phyloP scores from a whole-genome alignment of 164 flowering plant species.

The Cinnamomum chago region DNA sequence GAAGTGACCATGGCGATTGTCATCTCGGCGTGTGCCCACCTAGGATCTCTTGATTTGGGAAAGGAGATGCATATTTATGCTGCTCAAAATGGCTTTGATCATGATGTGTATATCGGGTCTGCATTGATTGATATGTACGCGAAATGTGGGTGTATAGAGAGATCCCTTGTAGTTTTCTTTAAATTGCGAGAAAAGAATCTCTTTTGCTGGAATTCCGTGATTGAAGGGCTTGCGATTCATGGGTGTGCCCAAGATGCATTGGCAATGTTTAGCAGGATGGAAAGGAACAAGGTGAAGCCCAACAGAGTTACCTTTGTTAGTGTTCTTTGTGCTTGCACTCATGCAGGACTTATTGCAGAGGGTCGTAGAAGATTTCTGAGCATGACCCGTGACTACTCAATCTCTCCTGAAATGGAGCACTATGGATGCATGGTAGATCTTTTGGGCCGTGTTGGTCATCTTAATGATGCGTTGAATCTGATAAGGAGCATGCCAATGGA shows the following conservation, averaged over 20 bases:
- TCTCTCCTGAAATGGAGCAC: conserved; percentile 55
- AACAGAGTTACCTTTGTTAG: conserved; percentile 66
- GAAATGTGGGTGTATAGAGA: conserved; percentile 70
- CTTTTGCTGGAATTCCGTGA: conserved; percentile 69
- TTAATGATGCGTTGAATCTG: conserved; percentile 58
- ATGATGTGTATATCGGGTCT: conserved; percentile 72
- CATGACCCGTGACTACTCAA: conserved; percentile 45
- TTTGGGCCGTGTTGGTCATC: conserved; percentile 55
- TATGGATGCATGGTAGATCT: conserved; percentile 89
- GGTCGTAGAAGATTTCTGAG: conserved; percentile 44
- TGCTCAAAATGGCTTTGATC: conserved; percentile 30
- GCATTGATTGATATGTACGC: conserved; percentile 89
- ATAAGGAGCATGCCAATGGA: conserved; percentile 47
- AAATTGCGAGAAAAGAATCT: conserved; percentile 59
- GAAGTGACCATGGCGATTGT: conserved; percentile 62
- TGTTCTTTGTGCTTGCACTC: conserved; percentile 66
- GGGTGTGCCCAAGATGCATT: conserved; percentile 62
- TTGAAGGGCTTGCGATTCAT: conserved; percentile 70
- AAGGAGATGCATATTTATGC: conserved; percentile 49
- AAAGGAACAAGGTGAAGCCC: conserved; percentile 39
- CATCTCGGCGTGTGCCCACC: conserved; percentile 79
- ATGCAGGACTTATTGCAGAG: conserved; percentile 70
- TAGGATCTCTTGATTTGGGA: conserved; percentile 72
- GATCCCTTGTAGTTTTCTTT: conserved; percentile 60
- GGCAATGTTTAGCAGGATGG: conserved; percentile 52